Base-by-base conservation (phyloP, 805 yeast species). In the Cyberlindnera sargentensis region DNA sequence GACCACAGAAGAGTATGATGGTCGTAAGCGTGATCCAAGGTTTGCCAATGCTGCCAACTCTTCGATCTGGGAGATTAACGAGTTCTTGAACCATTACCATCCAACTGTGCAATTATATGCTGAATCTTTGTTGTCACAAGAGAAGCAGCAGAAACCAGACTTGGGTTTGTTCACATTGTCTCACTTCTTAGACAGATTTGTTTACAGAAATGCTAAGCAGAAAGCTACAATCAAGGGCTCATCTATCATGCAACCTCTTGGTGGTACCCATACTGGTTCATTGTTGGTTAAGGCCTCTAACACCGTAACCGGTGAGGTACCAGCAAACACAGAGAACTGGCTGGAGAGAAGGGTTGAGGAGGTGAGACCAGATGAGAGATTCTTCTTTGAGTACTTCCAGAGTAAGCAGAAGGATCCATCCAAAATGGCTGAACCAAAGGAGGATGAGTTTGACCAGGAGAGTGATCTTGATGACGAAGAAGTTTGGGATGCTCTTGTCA, bases 211-310 rank as follows among this genome's bases (percentile, higher is more conserved):
- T 62, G 87, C 96, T 39, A 88, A 87, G 67, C 83, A 79, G 55
- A 85, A 83, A 63, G 71, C 80, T 20, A 62, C 70, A 31, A 67
- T 81, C n/a, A 81, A 84, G 61, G 98, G 98, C 57, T 71, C 84
- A 4, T 88, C 97, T 36, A 90, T 93, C 60, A 93, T 93, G 98
- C 99, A 93, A 71, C 98, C 99, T 40, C 71, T 93, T 51, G 89
- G 95, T 37, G 97, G 96, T 49, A 73, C 80, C 1, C 84, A 82
- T 49, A 81, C 86, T 23, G 86, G 84, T 8, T 68, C 81, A 4
- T 65, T 84, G 42, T 70, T 84, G 51, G 86, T 84, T 9, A 80
- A 71, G 55, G 78, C 87, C n/a, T 75, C 86, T 10, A 72, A 68
- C 48, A 53, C 58, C 15, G 53, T 58, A 28, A 58, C 53, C 11